Evolutionary conservation across 371 early-diverging fungal genomes (phyloP), one percentile per base, ranked within the genome.

Genomic region (Circinella minor): DNA sequence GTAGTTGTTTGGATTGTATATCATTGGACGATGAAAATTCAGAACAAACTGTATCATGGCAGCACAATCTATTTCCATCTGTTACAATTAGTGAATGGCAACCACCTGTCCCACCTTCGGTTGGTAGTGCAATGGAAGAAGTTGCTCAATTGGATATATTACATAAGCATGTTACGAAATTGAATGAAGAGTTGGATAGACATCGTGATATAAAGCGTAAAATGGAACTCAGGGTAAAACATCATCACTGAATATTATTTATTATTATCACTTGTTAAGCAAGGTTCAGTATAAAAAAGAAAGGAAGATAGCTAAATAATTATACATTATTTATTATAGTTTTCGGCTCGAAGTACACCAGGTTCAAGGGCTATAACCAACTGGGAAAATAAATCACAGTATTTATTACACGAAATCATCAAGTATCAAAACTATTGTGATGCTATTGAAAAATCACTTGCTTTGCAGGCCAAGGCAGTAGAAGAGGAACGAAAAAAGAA

Each of bases 361-460:
- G 69, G 83, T 57, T 75, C 83, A 6, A 89, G 90, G 72, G 95
- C 94, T 7, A 87, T 92, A 77, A 74, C 84, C 20, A 96, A 96
- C 75, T 96, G 95, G 94, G 93, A 92, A 76, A 86, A 89, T 55
- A 94, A 93, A 75, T 88, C 92, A 36, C 90, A 91, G 69, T 92
- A 93, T 73, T 77, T 96, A 38, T 77, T 94, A 67, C 89, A 90
- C 73, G 95, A 96, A 83, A 89, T 92, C 73, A 91, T 94, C 77
- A 94, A 94, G 75, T 95, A 95, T 74, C 89, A 92, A 76, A 92
- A 92, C 67, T 96, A 96, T 72, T 89, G 90, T 36, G 92, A 94
- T 65, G 83, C 88, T n/a, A 80, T 94, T 74, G 89, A 93, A 75
- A 85, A 88, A 43, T 87, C 91, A 17, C 73, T 93, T 36, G 69